Conservation (phyloP, 2,329 filamentous ascomycete genomes). For the Penicillium sp. region DNA sequence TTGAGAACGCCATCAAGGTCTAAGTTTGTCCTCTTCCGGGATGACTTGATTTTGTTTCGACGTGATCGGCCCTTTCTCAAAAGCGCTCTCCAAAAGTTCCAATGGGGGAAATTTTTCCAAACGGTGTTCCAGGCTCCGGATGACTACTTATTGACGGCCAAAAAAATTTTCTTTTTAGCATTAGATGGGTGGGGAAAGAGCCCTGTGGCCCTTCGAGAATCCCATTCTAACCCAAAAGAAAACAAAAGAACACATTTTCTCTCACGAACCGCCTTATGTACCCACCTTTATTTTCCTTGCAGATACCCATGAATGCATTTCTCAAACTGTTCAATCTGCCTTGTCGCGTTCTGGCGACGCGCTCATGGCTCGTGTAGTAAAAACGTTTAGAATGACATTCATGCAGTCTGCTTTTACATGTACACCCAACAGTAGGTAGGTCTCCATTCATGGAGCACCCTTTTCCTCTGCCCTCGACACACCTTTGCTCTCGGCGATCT, state of each 20-base stretch:
- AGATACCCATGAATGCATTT: conserved; percentile 50
- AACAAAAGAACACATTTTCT: conserved; percentile 14
- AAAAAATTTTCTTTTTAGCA: conserved; percentile 37
- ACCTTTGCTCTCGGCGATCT: too few relatives aligned
- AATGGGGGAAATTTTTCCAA: conserved; percentile 19
- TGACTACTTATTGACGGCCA: conserved; percentile 36
- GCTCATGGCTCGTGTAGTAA: conserved; percentile 17
- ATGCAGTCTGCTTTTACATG: conserved; percentile 26
- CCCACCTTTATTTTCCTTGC: conserved; percentile 32
- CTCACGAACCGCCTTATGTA: conserved; percentile 36
- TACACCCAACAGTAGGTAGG: too few relatives aligned
- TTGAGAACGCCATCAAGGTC: conserved; percentile 97
- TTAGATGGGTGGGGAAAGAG: conserved; percentile 37
- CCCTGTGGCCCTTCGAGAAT: conserved; percentile 26
- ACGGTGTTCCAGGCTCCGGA: conserved; percentile 34
- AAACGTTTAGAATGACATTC: conserved; percentile 29
- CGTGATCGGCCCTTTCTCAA: conserved; percentile 28
- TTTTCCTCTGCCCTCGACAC: too few relatives aligned
- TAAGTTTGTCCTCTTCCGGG: conserved; percentile 55
- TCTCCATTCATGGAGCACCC: too few relatives aligned
- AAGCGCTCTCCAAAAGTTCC: conserved; percentile 32
- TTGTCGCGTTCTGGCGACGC: conserved; percentile 4
- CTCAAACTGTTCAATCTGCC: conserved; percentile 29
- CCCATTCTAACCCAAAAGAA: conserved; percentile 36
- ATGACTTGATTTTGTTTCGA: conserved; percentile 31